Base-by-base conservation (phyloP, 495 filamentous ascomycete genomes). In the Xylaria acuta region DNA sequence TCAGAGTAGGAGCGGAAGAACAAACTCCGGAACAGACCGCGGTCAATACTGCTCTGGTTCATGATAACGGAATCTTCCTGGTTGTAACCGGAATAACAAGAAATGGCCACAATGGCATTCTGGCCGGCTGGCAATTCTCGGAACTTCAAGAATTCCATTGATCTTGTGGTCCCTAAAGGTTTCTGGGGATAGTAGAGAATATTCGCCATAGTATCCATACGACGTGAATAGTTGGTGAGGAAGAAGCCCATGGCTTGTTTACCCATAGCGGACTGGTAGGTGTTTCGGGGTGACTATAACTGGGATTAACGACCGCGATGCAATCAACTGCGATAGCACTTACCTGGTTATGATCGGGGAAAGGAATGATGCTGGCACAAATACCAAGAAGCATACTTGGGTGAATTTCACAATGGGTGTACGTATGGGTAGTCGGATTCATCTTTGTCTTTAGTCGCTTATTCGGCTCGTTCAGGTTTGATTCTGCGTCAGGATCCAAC, bases 1-100 rank as follows among this genome's bases (percentile, higher is more conserved):
- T 98, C 96, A 38, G 92, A 94, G 80, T 99, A 98, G 27, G 95
- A 93, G 70, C 97, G 92, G 86, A 97, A 98, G 87, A 98, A 99
- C 22, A 99, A 85, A 90, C 93, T 97, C 79, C 96, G 91, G 92
- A 98, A 98, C 12, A 99, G 85, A 43, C 96, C 96, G 71, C 96
- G 92, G 77, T 99, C 96, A 76, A 98, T 98, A 75, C 93, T 96
- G 84, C 93, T 97, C 82, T 99, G 97, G 82, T 98, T 99, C 97
- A 99, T 98, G 75, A 99, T 97, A 65, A 99, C 96, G 30, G 96
- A 98, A 89, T 99, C 96, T 93, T 99, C 96, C 81, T 98, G 97
- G 80, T 99, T 98, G 87, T 98, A 99, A n/a, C 96, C 96, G 20
- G 94, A 97, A 83, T 98, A 99, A 80, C 92, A 94, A 58, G 93